phyloP scores from a whole-genome alignment of 306 rosid genomes.

The Malus domestica region DNA sequence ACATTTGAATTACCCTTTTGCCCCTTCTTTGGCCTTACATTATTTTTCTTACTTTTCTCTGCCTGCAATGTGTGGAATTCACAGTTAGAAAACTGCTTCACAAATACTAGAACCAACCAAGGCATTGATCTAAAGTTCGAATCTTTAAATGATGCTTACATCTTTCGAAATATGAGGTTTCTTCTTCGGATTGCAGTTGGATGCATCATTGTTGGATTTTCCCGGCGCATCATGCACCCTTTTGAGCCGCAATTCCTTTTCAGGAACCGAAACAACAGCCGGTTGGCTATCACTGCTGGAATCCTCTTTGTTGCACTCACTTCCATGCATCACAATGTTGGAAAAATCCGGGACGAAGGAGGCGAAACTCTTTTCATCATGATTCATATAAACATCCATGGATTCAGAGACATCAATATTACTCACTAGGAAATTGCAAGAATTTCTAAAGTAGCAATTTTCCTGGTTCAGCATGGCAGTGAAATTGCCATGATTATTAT shows the following conservation, averaged over 20 bases:
- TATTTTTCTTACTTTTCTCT: slow-evolving; percentile 38
- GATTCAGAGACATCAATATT: slow-evolving; percentile 13
- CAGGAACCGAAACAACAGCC: slow-evolving; percentile 19
- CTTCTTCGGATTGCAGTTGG: slow-evolving; percentile 38
- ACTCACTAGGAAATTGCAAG: slow-evolving; percentile 8
- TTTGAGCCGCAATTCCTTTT: slow-evolving; percentile 33
- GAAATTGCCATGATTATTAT: slow-evolving; percentile 4
- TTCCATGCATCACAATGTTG: slow-evolving; percentile 39
- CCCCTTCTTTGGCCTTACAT: slow-evolving; percentile 31
- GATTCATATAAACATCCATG: slow-evolving; percentile 18
- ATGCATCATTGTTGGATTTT: slow-evolving; percentile 7
- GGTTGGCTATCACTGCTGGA: slow-evolving; percentile 10
- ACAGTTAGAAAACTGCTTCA: background rate
- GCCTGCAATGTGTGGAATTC: slow-evolving; percentile 26
- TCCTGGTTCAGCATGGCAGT: slow-evolving; percentile 24
- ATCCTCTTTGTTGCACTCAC: slow-evolving; percentile 26
- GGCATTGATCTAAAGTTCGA: background rate
- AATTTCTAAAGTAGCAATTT: slow-evolving; percentile 15
- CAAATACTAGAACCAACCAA: background rate
- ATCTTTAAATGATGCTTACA: slow-evolving; percentile 32
- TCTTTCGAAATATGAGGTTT: slow-evolving; percentile 33
- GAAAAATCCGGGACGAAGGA: slow-evolving; percentile 28
- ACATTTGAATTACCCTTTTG: slow-evolving; percentile 24
- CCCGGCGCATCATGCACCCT: slow-evolving; percentile 40
- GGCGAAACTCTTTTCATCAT: slow-evolving; percentile 16